A percentile compares a stretch with the other conserved stretches of the same genome.
phyloP scores from a whole-genome alignment of 2,329 filamentous ascomycete species.

The Colletotrichum phormii region DNA sequence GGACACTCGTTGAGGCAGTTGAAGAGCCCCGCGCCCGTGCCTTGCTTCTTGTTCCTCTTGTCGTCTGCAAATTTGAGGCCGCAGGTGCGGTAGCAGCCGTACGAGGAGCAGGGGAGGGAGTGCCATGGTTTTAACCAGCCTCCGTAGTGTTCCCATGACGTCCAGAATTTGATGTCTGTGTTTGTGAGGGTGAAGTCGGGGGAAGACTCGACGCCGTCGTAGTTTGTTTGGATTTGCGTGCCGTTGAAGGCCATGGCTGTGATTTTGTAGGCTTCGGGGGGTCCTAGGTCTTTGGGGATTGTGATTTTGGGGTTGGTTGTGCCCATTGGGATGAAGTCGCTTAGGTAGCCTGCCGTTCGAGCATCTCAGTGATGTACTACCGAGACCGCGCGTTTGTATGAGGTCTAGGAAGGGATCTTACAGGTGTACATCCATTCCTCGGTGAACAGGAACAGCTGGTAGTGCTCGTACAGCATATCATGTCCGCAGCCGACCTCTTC shows the following conservation, averaged over 20 bases:
- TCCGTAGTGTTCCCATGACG: constrained; percentile 7
- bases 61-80: constrained; percentile 19
- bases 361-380: no score
- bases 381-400: no score
- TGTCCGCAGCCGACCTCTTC: constrained; percentile 7
- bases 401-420: background rate
- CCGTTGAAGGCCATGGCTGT: constrained; percentile 4
- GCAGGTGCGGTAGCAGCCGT: constrained; percentile 18
- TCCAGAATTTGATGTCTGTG: constrained; percentile 13
- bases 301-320: constrained; percentile 6
- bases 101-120: constrained; percentile 15
- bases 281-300: constrained; percentile 1
- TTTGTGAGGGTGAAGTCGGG: background rate
- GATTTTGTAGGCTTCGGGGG: background rate
- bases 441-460: constrained; percentile 15
- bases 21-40: constrained; percentile 8
- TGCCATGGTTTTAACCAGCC: constrained; percentile 19
- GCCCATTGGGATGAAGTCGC: constrained; percentile 10
- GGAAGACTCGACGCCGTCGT: constrained; percentile 2
- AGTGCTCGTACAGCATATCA: constrained; percentile 18
- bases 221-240: background rate
- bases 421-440: constrained; percentile 9
- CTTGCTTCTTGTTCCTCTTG: constrained; percentile 8
- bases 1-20: constrained; percentile 22
- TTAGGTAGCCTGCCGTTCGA: constrained; percentile 14